Evolutionary conservation across 129 eudicot species (phyloP), one percentile per base, ranked within the genome.

Genomic region (Apium graveolens): DNA sequence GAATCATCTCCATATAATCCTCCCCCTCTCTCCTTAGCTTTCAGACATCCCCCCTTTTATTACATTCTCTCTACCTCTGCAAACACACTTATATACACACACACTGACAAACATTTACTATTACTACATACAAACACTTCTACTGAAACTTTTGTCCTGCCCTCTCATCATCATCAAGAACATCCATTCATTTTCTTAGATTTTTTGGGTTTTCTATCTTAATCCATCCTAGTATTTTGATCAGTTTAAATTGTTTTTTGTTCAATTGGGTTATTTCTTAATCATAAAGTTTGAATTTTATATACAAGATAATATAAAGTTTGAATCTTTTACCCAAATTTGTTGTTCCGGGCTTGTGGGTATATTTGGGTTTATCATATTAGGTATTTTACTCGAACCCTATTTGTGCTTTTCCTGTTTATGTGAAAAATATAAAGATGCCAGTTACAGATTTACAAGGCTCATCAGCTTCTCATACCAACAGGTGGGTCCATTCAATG

Each of bases 401-500:
- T n/a, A 49, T 49, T 75, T 41, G 76, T 72, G 53, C 26, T 72
- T n/a, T 42, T 41, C 14, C 42, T 39, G 45, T 31, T 21, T 1
- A 69, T 76, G 74, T 70, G 3, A 16, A 48, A 49, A 17, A 34
- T 70, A 34, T 60, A 17, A 79, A 82, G 57, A 85, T 85, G 88
- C 88, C 88, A 46, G 70, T 83, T 24, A 76, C 88, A 63, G 86
- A 86, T 73, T 86, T 62, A 72, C 97, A 88, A 65, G 95, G 87
- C 4, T 80, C 91, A 46, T 80, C 91, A 2, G 55, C 89, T 41
- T 82, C 89, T 13, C 76, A 81, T 18, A 62, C 80, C 39, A 78
- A 90, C 37, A 85, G 91, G 90, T 5, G 93, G 53, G 88, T 85
- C 49, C 96, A 88, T 74, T 85, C 96, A 13, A 80, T 90, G 85